Percentiles rank a stretch among this genome's conserved stretches.
These are phyloP conservation scores for Candida hungchunana DNA, from an alignment of 805 yeast species.

Conservation along the genomic window DNA sequence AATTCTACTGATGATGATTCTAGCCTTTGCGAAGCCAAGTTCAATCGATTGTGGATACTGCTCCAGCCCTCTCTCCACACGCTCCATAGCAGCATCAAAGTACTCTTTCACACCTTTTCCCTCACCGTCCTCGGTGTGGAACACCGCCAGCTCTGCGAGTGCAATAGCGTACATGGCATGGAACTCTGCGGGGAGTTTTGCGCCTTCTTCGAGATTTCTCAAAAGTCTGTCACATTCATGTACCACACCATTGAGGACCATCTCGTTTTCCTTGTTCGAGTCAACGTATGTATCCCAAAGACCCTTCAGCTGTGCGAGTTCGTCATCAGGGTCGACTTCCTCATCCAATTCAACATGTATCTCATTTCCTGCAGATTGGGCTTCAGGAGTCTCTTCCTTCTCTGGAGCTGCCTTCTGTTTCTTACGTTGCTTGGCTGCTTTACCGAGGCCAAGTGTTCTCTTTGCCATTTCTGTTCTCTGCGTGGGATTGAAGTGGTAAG, in stretches of 20 bases:
- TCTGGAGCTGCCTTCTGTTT: constrained; percentile 28
- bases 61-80: constrained; percentile 56
- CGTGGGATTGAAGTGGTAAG: background rate
- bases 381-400: constrained; percentile 14
- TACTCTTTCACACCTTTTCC: constrained; percentile 43
- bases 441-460: constrained; percentile 64
- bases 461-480: constrained; percentile 42
- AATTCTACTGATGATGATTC: constrained; percentile 52
- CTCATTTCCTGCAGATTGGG: constrained; percentile 36
- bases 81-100: constrained; percentile 69
- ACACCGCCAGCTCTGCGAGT: constrained; percentile 57
- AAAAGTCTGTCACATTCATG: constrained; percentile 87
- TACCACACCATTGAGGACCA: constrained; percentile 75
- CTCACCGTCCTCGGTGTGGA: constrained; percentile 44
- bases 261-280: constrained; percentile 56
- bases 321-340: constrained; percentile 71
- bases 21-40: constrained; percentile 49
- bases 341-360: constrained; percentile 66
- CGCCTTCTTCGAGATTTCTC: constrained; percentile 33
- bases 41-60: constrained; percentile 42
- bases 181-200: constrained; percentile 45
- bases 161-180: constrained; percentile 74
- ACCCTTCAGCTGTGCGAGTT: constrained; percentile 69
- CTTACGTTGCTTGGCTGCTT: constrained; percentile 46
- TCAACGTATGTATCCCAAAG: constrained; percentile 61